Base-by-base conservation (phyloP, 176 grass and related monocot species). In the Urochloa ruziziensis region DNA sequence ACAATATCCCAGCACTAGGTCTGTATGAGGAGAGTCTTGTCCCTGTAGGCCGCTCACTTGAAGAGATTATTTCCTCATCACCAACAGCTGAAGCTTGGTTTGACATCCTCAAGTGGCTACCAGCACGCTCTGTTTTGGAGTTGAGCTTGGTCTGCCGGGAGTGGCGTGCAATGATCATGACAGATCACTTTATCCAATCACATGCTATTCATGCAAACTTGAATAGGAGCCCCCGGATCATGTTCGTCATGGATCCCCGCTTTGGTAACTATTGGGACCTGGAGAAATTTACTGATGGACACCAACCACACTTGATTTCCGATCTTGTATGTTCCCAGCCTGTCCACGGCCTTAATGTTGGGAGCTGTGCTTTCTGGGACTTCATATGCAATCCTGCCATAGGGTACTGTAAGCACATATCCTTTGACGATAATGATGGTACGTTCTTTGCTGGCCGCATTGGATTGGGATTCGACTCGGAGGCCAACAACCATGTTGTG, bases 101-200 rank as follows among this genome's bases (percentile, higher is more conserved):
- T 0, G 16, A 79, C 24, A 51, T 86, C 66, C 66, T 86, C 18
- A 72, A 79, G 32, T 86, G 84, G 84, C 24, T 86, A 58, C 84
- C 84, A 2, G 12, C 42, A 0, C 28, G 2, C 64, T 49, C 53
- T 17, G 65, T 79, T 25, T 60, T 57, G 53, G 32, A 79, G 40
- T 40, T 86, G 42, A 79, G 54, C 75, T 62, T 79, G 52, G 84
- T 86, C 3, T 62, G 75, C 66, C 48, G 64, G 66, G 74, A 79
- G 53, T 86, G 66, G 83, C 42, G 83, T 23, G 75, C 51, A 5
- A 86, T 86, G 84, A 39, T 86, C 30, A 72, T 62, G 75, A 24
- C 54, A 29, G 42, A 72, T 75, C 28, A 5, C 35, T 86, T 86
- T n/a, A 79, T 86, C 44, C 53, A 16, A 3, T 79, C 75, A 47